These are phyloP conservation scores for Dicorynia guianensis DNA, from an alignment of 306 rosid species.

Conservation along the genomic window DNA sequence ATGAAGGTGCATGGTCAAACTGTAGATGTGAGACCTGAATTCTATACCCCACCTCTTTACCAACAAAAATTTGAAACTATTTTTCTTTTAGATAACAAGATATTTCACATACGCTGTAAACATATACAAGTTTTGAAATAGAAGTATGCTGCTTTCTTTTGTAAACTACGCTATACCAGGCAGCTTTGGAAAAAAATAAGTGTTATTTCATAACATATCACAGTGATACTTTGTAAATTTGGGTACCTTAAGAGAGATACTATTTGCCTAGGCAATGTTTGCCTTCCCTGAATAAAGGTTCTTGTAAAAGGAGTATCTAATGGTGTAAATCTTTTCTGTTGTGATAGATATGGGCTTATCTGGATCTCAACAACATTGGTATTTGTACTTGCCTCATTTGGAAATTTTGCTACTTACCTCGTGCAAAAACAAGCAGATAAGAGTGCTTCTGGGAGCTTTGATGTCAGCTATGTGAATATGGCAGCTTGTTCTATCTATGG, in stretches of 20 bases:
- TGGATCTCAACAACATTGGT: constrained; percentile 97
- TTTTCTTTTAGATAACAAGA: not conserved
- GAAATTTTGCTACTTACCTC: constrained; percentile 95
- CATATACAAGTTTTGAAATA: constrained; percentile 15
- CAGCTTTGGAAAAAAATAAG: not conserved
- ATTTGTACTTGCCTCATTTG: constrained; percentile 85
- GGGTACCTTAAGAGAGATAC: too few relatives aligned
- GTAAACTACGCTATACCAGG: constrained; percentile 13
- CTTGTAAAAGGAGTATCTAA: constrained; percentile 34
- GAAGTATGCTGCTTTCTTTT: too few relatives aligned
- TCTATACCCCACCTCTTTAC: too few relatives aligned
- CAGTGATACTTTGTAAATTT: too few relatives aligned
- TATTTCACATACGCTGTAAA: not conserved
- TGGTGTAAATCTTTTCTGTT: constrained; percentile 28
- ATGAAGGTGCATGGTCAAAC: too few relatives aligned
- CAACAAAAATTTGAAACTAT: too few relatives aligned
- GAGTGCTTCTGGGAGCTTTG: constrained; percentile 74
- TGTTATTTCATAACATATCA: too few relatives aligned
- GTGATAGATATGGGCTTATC: constrained; percentile 69
- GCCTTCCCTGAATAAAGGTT: constrained; percentile 20
- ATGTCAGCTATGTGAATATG: constrained; percentile 78
- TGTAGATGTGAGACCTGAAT: too few relatives aligned
- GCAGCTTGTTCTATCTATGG: constrained; percentile 92
- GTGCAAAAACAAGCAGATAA: constrained; percentile 62
- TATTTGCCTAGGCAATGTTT: too few relatives aligned